phyloP scores from a whole-genome alignment of 2,329 filamentous ascomycete genomes.

The Fusarium newnesense region DNA sequence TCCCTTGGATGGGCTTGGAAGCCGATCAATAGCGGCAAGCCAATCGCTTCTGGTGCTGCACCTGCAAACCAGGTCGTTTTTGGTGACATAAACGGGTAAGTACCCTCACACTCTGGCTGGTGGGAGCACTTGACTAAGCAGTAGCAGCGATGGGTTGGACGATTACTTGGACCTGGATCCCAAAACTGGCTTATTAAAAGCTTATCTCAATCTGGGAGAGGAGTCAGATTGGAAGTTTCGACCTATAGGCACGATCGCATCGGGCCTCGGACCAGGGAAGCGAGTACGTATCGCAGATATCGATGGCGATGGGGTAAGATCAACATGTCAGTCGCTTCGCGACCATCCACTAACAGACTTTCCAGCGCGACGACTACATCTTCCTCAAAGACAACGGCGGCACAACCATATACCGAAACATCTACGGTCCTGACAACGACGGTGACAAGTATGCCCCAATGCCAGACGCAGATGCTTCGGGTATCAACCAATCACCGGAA shows the following conservation, averaged over 20 bases:
- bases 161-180: neutral
- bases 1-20: conserved; percentile 18
- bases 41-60: conserved; percentile 3
- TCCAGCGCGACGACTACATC: neutral
- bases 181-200: neutral
- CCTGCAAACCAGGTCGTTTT: neutral
- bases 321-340: too few relatives aligned
- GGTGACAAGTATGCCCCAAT: neutral
- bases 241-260: neutral
- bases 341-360: neutral
- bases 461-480: neutral
- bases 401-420: neutral
- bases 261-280: neutral
- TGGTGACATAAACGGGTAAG: conserved; percentile 15
- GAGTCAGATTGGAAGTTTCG: neutral
- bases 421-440: neutral
- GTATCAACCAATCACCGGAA: neutral
- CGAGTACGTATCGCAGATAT: conserved; percentile 6
- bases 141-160: neutral
- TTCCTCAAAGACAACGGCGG: conserved; percentile 4
- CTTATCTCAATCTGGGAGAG: neutral
- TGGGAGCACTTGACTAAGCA: neutral
- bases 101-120: too few relatives aligned
- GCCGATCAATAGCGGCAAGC: conserved; percentile 8
- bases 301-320: conserved; percentile 3